Base-by-base conservation (phyloP, 805 yeast genomes). In the Myxozyma monticola region DNA sequence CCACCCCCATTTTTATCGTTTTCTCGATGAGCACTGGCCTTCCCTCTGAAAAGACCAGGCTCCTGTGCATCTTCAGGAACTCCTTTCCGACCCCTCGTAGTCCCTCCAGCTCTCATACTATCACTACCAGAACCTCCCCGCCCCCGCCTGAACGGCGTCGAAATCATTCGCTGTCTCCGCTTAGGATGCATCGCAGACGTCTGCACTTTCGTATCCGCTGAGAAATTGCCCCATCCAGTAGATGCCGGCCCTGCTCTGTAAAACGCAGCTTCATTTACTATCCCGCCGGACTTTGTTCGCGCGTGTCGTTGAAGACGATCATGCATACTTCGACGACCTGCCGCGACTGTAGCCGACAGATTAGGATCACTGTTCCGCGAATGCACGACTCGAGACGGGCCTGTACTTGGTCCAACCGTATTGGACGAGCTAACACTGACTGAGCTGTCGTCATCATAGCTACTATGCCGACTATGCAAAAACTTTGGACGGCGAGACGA, bases 61-160 rank as follows among this genome's bases (percentile, higher is more conserved):
- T 34, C 36, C 12, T 24, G 12, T 8, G 37, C 38, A 37, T 37
- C 17, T 21, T 30, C 37, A 15, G 42, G 42, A 2, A 15, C 37
- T 3, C 48, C 48, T 22, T 44, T 37, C 29, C 48, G 9, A 3
- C 48, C 48, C 6, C 48, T 14, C 15, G 35, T 18, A 20, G n/a
- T n/a, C n/a, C n/a, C n/a, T n/a, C n/a, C n/a, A n/a, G n/a, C n/a
- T n/a, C n/a, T n/a, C n/a, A n/a, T n/a, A n/a, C n/a, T n/a, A n/a
- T n/a, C n/a, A n/a, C n/a, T n/a, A n/a, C n/a, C 31, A 10, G 31
- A 14, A 10, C 31, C 12, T 28, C 12, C 12, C 45, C 26, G 41
- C 28, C 40, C 36, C 7, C 9, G 9, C 6, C 33, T 25, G 29
- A 21, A 36, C 14, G 37, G n/a, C 40, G 31, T 14, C 31, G 31